Evolutionary conservation across 2,329 filamentous ascomycete species (phyloP).

Genomic region (Furcasterigmium furcatum): DNA sequence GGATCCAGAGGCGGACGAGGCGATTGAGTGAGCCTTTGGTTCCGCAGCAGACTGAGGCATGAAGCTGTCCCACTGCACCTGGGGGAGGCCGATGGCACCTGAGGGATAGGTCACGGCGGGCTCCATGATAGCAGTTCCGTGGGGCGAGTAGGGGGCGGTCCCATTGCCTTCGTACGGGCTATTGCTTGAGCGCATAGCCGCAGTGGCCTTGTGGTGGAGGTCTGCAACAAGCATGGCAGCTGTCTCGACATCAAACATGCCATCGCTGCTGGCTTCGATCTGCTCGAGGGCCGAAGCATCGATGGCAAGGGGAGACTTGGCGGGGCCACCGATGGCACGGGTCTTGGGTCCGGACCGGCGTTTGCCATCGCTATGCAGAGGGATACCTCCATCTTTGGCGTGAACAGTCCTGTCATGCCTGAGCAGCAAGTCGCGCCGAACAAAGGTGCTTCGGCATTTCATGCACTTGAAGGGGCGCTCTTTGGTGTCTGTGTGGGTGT

Average conservation of each 20-base stretch:
- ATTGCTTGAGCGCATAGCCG: conserved; percentile 58
- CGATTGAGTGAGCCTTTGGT: conserved; percentile 71
- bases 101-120: conserved; percentile 73
- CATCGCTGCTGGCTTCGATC: conserved; percentile 86
- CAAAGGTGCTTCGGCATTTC: conserved; percentile 98
- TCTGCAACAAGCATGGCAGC: conserved; percentile 98
- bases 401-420: conserved; percentile 98
- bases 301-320: conserved; percentile 76
- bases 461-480: conserved; percentile 98
- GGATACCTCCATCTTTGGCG: conserved; percentile 93
- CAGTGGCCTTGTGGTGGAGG: conserved; percentile 90
- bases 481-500: conserved; percentile 74
- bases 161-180: conserved; percentile 54
- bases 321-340: conserved; percentile 58
- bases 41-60: conserved; percentile 68
- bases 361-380: conserved; percentile 92
- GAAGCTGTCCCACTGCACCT: conserved; percentile 90
- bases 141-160: conserved; percentile 70
- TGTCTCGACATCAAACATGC: conserved; percentile 92
- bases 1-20: conserved; percentile 60
- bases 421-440: conserved; percentile 91
- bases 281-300: conserved; percentile 88
- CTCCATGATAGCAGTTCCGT: conserved; percentile 70
- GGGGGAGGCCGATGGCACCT: conserved; percentile 76
- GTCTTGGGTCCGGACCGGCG: conserved; percentile 72